phyloP scores from a whole-genome alignment of 345 rosid species.

The Euphorbia tirucalli region DNA sequence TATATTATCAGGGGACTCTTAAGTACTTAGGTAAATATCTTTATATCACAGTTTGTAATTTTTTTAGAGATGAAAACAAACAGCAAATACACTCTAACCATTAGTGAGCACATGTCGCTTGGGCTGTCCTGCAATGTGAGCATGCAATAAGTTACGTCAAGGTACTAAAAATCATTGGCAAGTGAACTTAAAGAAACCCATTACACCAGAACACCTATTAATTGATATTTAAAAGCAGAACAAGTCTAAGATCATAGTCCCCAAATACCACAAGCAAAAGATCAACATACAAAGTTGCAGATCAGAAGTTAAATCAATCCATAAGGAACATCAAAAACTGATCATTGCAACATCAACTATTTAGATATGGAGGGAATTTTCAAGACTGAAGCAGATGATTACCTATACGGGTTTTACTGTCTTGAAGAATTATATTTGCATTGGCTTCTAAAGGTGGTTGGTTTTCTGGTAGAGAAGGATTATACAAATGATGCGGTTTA shows the following conservation, averaged over 20 bases:
- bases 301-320: not conserved
- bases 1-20: too few species aligned
- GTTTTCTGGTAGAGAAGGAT: too few species aligned
- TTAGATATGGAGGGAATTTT: too few species aligned
- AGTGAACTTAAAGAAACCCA: not conserved
- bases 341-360: not conserved
- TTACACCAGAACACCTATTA: not conserved
- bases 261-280: not conserved
- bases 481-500: too few species aligned
- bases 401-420: too few species aligned
- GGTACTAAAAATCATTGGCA: not conserved
- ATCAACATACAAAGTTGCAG: not conserved
- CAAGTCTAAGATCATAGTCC: not conserved
- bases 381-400: too few species aligned
- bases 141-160: constrained; percentile 5
- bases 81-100: constrained; percentile 50
- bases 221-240: not conserved
- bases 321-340: not conserved
- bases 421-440: too few species aligned
- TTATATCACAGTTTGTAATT: too few species aligned
- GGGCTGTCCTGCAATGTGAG: constrained; percentile 38
- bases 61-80: too few species aligned
- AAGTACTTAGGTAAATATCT: too few species aligned
- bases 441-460: too few species aligned
- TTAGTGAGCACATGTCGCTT: constrained; percentile 49